These are phyloP conservation scores for Trypethelium eluteriae DNA, from an alignment of 495 filamentous ascomycete genomes.

Conservation along the genomic window DNA sequence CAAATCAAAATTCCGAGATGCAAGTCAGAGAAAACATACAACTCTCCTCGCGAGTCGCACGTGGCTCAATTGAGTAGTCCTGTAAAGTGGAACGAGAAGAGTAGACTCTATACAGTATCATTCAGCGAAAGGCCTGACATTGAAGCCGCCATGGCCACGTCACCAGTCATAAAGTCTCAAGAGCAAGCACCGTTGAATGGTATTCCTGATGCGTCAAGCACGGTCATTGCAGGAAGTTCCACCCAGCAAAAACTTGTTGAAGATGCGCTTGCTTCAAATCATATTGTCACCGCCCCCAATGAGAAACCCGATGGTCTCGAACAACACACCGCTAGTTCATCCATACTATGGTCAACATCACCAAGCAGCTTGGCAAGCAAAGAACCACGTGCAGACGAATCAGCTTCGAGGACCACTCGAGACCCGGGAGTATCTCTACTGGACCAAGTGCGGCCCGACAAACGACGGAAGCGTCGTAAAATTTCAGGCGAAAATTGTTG, in stretches of 20 bases:
- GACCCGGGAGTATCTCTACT: background rate
- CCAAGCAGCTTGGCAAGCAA: too few species aligned
- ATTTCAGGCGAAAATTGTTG: too few species aligned
- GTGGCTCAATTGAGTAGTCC: background rate
- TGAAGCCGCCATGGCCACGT: slow-evolving; percentile 13
- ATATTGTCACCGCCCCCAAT: background rate
- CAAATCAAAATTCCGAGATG: background rate
- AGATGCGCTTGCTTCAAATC: slow-evolving; percentile 17
- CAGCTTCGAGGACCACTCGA: background rate
- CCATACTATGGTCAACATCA: background rate
- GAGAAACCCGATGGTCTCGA: background rate
- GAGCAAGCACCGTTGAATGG: slow-evolving; percentile 25
- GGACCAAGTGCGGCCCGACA: background rate
- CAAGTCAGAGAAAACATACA: background rate
- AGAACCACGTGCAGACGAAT: background rate
- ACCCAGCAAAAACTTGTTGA: slow-evolving; percentile 28
- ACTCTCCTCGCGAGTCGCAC: background rate
- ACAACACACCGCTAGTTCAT: background rate
- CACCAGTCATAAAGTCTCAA: slow-evolving; percentile 18
- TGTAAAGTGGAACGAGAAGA: background rate
- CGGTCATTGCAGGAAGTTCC: slow-evolving; percentile 23
- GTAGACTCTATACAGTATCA: background rate
- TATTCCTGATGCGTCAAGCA: slow-evolving; percentile 23
- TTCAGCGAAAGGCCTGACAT: background rate
- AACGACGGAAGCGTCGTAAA: background rate